phyloP scores from a whole-genome alignment of 2,329 filamentous ascomycete genomes.

The Parastagonospora nodorum region DNA sequence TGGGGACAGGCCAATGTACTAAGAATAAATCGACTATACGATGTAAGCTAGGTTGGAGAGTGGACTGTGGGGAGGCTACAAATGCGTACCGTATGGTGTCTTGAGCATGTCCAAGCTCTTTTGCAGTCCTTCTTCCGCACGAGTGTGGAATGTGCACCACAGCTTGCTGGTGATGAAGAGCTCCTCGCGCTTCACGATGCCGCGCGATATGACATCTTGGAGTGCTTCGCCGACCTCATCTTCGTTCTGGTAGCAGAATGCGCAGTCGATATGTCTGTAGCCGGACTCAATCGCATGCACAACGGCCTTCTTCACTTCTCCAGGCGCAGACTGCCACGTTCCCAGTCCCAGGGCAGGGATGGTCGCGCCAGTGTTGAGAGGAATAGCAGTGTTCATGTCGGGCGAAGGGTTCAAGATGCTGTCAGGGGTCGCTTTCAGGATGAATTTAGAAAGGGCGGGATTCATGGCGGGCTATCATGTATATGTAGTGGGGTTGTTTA shows the following conservation, averaged over 20 bases:
- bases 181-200: constrained; percentile 74
- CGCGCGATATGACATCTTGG: constrained; percentile 70
- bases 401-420: constrained; percentile 45
- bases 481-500: constrained; percentile 31
- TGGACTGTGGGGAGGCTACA: too few species aligned
- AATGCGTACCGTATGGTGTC: constrained; percentile 78
- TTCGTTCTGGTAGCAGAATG: constrained; percentile 82
- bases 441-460: constrained; percentile 47
- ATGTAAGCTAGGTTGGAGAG: too few species aligned
- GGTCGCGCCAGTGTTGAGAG: constrained; percentile 48
- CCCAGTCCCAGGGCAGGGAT: constrained; percentile 47
- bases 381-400: constrained; percentile 46
- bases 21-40: too few species aligned
- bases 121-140: constrained; percentile 71
- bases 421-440: constrained; percentile 44
- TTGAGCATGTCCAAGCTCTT: constrained; percentile 75
- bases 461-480: constrained; percentile 40
- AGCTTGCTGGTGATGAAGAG: constrained; percentile 86
- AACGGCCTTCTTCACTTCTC: constrained; percentile 55
- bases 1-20: constrained; percentile 83
- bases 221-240: constrained; percentile 80
- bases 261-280: constrained; percentile 67
- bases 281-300: constrained; percentile 55
- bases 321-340: constrained; percentile 49
- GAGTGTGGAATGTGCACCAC: constrained; percentile 78